These are phyloP conservation scores for Fusarium sp. DNA, from an alignment of 2,329 filamentous ascomycete species.

Conservation along the genomic window DNA sequence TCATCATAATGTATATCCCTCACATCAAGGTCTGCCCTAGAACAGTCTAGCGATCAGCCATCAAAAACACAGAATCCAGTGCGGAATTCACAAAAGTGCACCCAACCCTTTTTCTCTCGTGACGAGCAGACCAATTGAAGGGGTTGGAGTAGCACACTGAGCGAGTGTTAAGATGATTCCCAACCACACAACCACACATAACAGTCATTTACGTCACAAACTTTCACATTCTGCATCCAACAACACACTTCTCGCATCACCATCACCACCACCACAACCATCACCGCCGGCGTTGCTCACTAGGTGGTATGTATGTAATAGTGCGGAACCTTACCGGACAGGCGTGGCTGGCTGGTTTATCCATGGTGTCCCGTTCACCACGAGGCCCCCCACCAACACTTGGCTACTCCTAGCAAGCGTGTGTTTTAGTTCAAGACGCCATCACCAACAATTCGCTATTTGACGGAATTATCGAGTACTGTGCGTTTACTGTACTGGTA, in stretches of 20 bases:
- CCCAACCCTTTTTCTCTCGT: conserved; percentile 25
- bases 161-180: conserved; percentile 13
- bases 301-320: conserved; percentile 12
- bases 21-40: conserved; percentile 18
- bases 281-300: conserved; percentile 10
- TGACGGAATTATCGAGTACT: conserved; percentile 11
- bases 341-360: conserved; percentile 22
- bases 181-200: conserved; percentile 32
- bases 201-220: conserved; percentile 37
- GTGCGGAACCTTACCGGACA: conserved; percentile 40
- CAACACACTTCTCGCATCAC: conserved; percentile 26
- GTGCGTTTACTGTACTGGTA: conserved; percentile 11
- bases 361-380: conserved; percentile 38
- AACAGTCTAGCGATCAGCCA: conserved; percentile 34
- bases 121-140: conserved; percentile 26
- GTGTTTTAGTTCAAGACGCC: conserved; percentile 35
- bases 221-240: conserved; percentile 18
- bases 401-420: conserved; percentile 22
- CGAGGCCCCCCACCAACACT: conserved; percentile 37
- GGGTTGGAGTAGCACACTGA: conserved; percentile 27
- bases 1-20: conserved; percentile 18
- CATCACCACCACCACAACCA: conserved; percentile 13
- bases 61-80: conserved; percentile 22
- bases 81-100: conserved; percentile 33
- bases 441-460: conserved; percentile 10